A percentile compares a stretch with the other conserved stretches of the same genome.
phyloP scores from a whole-genome alignment of 345 rosid genomes.

The Cochlearia excelsa region DNA sequence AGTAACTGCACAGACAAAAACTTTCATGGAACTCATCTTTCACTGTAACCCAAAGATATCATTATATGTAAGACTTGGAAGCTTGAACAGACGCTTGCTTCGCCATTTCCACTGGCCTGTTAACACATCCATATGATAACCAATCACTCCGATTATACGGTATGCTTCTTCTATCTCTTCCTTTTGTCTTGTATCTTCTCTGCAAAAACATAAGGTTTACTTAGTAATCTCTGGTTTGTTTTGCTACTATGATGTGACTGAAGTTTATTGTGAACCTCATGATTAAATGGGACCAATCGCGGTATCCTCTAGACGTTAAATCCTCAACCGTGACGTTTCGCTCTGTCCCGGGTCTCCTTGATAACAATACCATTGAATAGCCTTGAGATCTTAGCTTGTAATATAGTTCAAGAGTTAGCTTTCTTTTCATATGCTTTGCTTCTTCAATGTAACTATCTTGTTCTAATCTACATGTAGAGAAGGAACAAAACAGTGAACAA shows the following conservation, averaged over 20 bases:
- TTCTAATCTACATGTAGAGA: conserved; percentile 34
- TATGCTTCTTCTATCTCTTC: conserved; percentile 37
- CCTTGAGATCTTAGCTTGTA: conserved; percentile 50
- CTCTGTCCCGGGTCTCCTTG: conserved; percentile 48
- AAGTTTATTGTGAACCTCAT: conserved; percentile 55
- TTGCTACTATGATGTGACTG: background rate
- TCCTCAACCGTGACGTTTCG: conserved; percentile 38
- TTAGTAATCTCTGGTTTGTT: background rate
- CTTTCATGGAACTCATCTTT: conserved; percentile 14
- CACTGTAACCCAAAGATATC: conserved; percentile 25
- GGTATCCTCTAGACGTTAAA: conserved; percentile 55
- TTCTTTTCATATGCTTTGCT: conserved; percentile 42
- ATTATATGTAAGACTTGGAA: conserved; percentile 56
- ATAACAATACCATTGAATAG: conserved; percentile 57
- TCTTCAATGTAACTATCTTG: conserved; percentile 40
- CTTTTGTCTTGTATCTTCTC: conserved; percentile 45
- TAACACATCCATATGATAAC: conserved; percentile 68
- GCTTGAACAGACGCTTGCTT: conserved; percentile 55
- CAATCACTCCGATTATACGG: conserved; percentile 50
- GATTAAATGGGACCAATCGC: conserved; percentile 58
- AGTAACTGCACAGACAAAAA: background rate
- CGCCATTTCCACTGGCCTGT: conserved; percentile 36
- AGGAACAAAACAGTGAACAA: background rate
- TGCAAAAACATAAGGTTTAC: conserved; percentile 24
- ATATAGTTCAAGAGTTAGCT: conserved; percentile 42